Conservation (phyloP, 805 yeast genomes). For the Spathaspora gorwiae region DNA sequence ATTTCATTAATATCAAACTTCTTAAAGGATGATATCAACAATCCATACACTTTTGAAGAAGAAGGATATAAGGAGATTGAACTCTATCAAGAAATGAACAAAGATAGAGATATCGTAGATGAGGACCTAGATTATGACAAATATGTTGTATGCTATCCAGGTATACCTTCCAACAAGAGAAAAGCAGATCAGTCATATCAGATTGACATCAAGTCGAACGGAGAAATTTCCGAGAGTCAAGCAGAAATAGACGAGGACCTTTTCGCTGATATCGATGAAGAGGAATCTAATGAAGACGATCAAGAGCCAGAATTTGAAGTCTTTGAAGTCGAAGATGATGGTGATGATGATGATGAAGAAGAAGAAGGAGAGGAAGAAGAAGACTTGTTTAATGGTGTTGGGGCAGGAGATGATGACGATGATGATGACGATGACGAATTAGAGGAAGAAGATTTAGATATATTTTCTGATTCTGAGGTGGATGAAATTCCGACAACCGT, state of each 20-base stretch:
- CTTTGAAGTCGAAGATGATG: slow-evolving; percentile 8
- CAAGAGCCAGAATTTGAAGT: slow-evolving; percentile 13
- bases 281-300: slow-evolving; percentile 11
- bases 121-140: slow-evolving; percentile 12
- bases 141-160: slow-evolving; percentile 34
- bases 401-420: neutral
- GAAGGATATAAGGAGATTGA: slow-evolving; percentile 49
- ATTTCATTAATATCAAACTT: slow-evolving; percentile 57
- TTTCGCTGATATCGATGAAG: slow-evolving; percentile 20
- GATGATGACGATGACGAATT: neutral
- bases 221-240: slow-evolving; percentile 1
- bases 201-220: neutral
- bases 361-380: neutral
- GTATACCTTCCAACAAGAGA: slow-evolving; percentile 12
- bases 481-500: neutral
- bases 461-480: slow-evolving; percentile 3
- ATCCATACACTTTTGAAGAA: slow-evolving; percentile 55
- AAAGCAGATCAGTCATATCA: neutral
- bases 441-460: slow-evolving; percentile 2
- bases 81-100: slow-evolving; percentile 13
- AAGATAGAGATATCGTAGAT: slow-evolving; percentile 4
- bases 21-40: slow-evolving; percentile 63
- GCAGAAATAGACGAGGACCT: slow-evolving; percentile 13
- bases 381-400: neutral
- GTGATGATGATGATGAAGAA: slow-evolving; percentile 5